A percentile compares a stretch with the other conserved stretches of the same genome.
These are phyloP conservation scores for Pilasporangium apinafurcum DNA, from an alignment of 352 stramenopile species.

Conservation along the genomic window DNA sequence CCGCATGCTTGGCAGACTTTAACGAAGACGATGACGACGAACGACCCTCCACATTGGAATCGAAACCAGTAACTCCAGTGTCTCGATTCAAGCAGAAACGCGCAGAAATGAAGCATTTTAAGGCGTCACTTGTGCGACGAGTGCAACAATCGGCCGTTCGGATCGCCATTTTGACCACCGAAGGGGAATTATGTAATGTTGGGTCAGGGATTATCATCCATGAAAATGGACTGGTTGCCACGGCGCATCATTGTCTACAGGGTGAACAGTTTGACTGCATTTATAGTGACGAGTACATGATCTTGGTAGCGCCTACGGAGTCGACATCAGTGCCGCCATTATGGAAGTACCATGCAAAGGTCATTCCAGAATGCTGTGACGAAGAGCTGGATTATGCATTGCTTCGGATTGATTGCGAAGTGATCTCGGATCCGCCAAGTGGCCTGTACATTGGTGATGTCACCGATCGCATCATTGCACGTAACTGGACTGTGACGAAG, in stretches of 20 bases:
- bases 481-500: conserved; percentile 79
- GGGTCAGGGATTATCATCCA: conserved; percentile 85
- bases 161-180: conserved; percentile 80
- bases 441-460: conserved; percentile 87
- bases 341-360: conserved; percentile 82
- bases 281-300: conserved; percentile 86
- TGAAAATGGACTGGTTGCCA: conserved; percentile 72
- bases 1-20: conserved; percentile 75
- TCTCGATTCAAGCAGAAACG: conserved; percentile 74
- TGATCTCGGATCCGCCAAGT: conserved; percentile 80
- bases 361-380: conserved; percentile 79
- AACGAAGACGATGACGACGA: conserved; percentile 78
- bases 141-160: conserved; percentile 83
- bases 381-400: conserved; percentile 82
- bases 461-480: conserved; percentile 80
- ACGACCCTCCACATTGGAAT: conserved; percentile 55
- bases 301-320: conserved; percentile 77
- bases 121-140: conserved; percentile 72
- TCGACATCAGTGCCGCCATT: conserved; percentile 69
- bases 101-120: conserved; percentile 83
- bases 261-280: conserved; percentile 86
- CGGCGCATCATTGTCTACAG: conserved; percentile 71
- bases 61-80: conserved; percentile 59
- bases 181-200: conserved; percentile 82
- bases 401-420: conserved; percentile 76